These are phyloP conservation scores for Scutellaria galericulata DNA, from an alignment of 257 asterid genomes.

Conservation along the genomic window DNA sequence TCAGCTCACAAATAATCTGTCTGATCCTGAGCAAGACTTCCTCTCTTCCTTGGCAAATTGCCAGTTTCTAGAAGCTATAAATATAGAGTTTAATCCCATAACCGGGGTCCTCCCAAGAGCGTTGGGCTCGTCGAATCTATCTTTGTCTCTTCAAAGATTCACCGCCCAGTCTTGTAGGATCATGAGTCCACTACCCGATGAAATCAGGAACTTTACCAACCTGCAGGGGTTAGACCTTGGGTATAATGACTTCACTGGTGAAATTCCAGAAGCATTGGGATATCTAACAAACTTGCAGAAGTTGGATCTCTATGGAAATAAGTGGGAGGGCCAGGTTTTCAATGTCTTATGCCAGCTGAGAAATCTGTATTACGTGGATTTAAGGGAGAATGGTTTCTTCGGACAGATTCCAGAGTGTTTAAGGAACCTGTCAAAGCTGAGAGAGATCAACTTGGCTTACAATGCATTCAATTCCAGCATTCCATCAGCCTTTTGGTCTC, in stretches of 20 bases:
- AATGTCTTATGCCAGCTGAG: neutral
- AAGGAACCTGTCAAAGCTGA: neutral
- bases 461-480: constrained; percentile 1
- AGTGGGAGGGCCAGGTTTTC: neutral
- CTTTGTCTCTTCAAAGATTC: neutral
- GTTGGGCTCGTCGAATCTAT: neutral
- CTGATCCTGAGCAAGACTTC: neutral
- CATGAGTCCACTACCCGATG: neutral
- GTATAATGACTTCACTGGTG: neutral
- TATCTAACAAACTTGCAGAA: neutral
- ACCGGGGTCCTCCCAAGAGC: neutral
- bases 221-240: neutral
- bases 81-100: neutral
- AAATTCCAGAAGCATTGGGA: neutral
- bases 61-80: neutral
- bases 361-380: neutral
- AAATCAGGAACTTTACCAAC: neutral
- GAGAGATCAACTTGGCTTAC: neutral
- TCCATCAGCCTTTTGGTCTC: neutral
- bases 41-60: neutral
- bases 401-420: neutral
- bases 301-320: neutral
- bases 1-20: neutral
- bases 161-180: neutral
- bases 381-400: neutral